Evolutionary conservation across 306 rosid genomes (phyloP).

Genomic region (Castanea mollissima): DNA sequence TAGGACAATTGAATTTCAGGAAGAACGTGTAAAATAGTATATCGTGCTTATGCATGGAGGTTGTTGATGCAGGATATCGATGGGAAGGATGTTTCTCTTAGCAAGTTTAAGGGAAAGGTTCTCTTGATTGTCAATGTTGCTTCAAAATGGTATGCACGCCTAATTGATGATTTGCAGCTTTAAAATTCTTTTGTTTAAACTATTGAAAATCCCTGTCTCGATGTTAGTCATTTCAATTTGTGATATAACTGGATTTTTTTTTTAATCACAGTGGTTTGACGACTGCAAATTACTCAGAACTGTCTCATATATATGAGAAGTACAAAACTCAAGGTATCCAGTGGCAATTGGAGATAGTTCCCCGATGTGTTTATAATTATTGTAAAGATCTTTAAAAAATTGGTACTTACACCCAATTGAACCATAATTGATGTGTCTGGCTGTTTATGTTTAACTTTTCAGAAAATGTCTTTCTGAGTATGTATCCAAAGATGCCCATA

Average conservation of each 20-base stretch:
- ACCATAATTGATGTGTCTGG: neutral
- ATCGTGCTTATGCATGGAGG: neutral
- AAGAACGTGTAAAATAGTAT: neutral
- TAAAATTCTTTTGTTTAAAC: conserved; percentile 2
- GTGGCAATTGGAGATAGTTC: conserved; percentile 9
- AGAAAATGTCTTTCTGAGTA: neutral
- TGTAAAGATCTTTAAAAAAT: neutral
- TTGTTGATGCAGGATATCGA: conserved; percentile 79
- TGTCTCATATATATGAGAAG: conserved; percentile 78
- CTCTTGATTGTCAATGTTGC: conserved; percentile 95
- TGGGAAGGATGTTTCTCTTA: conserved; percentile 69
- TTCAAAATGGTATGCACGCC: conserved; percentile 72
- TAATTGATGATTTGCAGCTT: neutral
- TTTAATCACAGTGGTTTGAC: conserved; percentile 77
- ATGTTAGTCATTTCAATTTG: neutral
- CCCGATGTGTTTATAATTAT: neutral
- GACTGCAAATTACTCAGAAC: conserved; percentile 84
- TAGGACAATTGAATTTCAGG: neutral
- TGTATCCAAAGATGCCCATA: neutral
- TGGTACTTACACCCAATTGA: neutral
- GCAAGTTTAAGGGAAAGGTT: conserved; percentile 89
- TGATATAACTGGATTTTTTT: conserved; percentile 10
- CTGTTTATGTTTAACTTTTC: neutral
- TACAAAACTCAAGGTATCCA: conserved; percentile 78
- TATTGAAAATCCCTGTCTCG: neutral